phyloP scores from a whole-genome alignment of 164 flowering plant species.

The Stephania cephalantha region DNA sequence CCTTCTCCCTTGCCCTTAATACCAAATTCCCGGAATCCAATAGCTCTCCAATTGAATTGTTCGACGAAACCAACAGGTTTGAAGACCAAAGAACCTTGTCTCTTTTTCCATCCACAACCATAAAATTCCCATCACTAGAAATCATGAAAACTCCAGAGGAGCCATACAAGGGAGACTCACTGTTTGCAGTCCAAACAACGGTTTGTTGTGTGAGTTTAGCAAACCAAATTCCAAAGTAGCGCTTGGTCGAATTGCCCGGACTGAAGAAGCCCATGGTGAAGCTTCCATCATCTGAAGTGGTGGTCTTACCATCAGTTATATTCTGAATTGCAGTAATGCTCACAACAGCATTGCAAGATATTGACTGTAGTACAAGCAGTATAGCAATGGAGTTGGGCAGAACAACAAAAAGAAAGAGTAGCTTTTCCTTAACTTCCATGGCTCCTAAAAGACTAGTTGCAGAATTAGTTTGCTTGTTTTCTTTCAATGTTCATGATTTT shows the following conservation, averaged over 20 bases:
- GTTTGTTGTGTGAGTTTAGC: not conserved
- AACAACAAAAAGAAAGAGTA: not conserved
- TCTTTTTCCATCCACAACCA: constrained; percentile 7
- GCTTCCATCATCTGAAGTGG: not conserved
- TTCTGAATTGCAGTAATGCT: not conserved
- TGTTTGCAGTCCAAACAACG: constrained; percentile 11
- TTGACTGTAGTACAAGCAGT: not conserved
- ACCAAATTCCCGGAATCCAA: constrained; percentile 18
- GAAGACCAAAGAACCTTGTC: constrained; percentile 14
- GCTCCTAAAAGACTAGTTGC: not conserved
- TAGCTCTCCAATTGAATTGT: constrained; percentile 1
- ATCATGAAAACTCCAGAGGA: constrained; percentile 11
- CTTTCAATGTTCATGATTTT: too few species aligned
- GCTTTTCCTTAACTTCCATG: not conserved
- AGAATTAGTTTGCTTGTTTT: not conserved
- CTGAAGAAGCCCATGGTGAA: constrained; percentile 15
- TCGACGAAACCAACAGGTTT: not conserved
- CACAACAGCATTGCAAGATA: not conserved
- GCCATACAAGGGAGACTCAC: constrained; percentile 6
- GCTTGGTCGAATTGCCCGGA: constrained; percentile 6
- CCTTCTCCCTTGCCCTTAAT: not conserved
- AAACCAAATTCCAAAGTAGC: constrained; percentile 15
- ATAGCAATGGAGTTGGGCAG: not conserved
- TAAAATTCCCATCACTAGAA: constrained; percentile 8
- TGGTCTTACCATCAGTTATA: not conserved